Conservation (phyloP, 2,329 filamentous ascomycete genomes). For the Colletotrichum lentis region DNA sequence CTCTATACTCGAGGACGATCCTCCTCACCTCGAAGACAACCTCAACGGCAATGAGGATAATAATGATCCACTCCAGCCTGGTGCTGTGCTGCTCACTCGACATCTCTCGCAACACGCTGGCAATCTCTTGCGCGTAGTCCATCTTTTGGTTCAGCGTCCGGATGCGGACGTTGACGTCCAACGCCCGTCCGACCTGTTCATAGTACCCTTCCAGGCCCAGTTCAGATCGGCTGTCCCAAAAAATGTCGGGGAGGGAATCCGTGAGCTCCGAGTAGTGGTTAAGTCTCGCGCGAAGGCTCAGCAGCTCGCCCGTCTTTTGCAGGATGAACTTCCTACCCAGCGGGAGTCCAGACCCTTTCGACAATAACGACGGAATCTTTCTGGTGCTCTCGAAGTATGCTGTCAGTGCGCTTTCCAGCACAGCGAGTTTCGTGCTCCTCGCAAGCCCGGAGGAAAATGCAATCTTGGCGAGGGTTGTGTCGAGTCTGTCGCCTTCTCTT, state of each 20-base stretch:
- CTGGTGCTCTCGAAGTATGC: slow-evolving; percentile 89
- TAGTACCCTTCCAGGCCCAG: slow-evolving; percentile 94
- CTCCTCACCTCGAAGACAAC: slow-evolving; percentile 85
- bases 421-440: slow-evolving; percentile 90
- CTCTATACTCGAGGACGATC: slow-evolving; percentile 69
- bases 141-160: slow-evolving; percentile 94
- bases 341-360: slow-evolving; percentile 61
- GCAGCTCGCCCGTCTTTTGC: slow-evolving; percentile 90
- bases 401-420: slow-evolving; percentile 82
- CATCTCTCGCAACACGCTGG: slow-evolving; percentile 84
- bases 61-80: slow-evolving; percentile 94
- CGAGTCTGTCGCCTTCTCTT: slow-evolving; percentile 56
- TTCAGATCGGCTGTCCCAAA: slow-evolving; percentile 93
- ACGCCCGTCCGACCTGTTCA: slow-evolving; percentile 86
- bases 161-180: slow-evolving; percentile 92
- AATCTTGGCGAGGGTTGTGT: slow-evolving; percentile 85
- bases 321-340: slow-evolving; percentile 78
- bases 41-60: slow-evolving; percentile 90
- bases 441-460: slow-evolving; percentile 95
- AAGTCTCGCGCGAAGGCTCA: slow-evolving; percentile 87
- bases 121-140: slow-evolving; percentile 96
- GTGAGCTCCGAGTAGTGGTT: slow-evolving; percentile 98
- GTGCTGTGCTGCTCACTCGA: slow-evolving; percentile 90
- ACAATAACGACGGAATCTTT: slow-evolving; percentile 80
- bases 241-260: slow-evolving; percentile 92